phyloP scores from a whole-genome alignment of 805 yeast genomes.

The Candida bentonensis region DNA sequence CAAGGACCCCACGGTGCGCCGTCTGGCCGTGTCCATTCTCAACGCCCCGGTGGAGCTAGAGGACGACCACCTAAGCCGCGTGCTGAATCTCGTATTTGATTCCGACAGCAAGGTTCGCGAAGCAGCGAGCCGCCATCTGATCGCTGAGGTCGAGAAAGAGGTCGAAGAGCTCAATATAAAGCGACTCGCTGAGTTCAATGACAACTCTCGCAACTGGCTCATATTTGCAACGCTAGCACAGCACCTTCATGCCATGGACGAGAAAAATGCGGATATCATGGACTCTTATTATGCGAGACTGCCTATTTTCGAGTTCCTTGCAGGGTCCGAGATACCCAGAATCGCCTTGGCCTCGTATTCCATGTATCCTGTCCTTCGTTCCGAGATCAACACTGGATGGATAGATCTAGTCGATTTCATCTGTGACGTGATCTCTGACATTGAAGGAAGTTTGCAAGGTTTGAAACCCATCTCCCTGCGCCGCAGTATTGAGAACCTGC shows the following conservation, averaged over 20 bases:
- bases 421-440: not conserved
- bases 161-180: not conserved
- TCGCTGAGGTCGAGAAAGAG: conserved; percentile 1
- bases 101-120: not conserved
- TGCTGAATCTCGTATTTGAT: not conserved
- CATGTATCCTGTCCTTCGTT: not conserved
- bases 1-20: not conserved
- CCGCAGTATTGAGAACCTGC: not conserved
- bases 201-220: not conserved
- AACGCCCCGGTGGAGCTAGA: not conserved
- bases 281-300: not conserved
- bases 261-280: not conserved
- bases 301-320: not conserved
- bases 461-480: not conserved
- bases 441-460: not conserved
- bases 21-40: not conserved
- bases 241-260: not conserved
- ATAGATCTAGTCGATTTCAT: not conserved
- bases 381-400: not conserved
- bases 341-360: not conserved
- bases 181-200: not conserved
- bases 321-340: not conserved
- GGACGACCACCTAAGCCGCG: not conserved
- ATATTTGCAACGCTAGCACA: not conserved
- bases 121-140: not conserved